Conservation (phyloP, 108 stramenopile genomes). For the Discostella stelligeroides region DNA sequence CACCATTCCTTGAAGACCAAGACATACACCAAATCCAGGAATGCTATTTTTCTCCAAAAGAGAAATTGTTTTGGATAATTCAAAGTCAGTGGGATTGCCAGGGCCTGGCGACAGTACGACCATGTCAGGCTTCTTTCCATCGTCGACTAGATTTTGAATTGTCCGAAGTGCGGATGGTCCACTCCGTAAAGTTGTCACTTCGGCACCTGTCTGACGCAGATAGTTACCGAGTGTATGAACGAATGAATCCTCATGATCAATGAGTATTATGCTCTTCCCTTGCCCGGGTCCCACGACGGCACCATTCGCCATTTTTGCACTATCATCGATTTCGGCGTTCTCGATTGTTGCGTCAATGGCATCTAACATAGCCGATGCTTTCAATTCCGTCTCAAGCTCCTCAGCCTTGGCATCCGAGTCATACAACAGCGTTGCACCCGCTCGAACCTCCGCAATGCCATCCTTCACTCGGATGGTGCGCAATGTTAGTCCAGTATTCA, state of each 20-base stretch:
- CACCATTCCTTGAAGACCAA: conserved; percentile 98
- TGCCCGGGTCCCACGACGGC: conserved; percentile 58
- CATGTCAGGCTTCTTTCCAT: conserved; percentile 88
- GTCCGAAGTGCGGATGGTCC: conserved; percentile 80
- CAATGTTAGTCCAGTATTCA: conserved; percentile 97
- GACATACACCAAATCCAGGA: conserved; percentile 96
- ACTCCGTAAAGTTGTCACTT: conserved; percentile 88
- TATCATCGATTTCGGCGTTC: conserved; percentile 22
- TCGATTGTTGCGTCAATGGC: conserved; percentile 64
- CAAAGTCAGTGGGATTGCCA: conserved; percentile 95
- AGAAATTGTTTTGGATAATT: conserved; percentile 81
- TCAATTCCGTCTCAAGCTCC: conserved; percentile 97
- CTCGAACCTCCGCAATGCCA: conserved; percentile 93
- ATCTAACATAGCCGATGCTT: conserved; percentile 97
- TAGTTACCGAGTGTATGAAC: conserved; percentile 99
- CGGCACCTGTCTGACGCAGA: conserved; percentile 96
- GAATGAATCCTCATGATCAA: conserved; percentile 98
- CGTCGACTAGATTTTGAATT: conserved; percentile 71
- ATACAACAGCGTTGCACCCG: conserved; percentile 95
- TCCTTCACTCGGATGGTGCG: conserved; percentile 93
- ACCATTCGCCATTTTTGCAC: conserved; percentile 5
- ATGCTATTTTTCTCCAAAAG: conserved; percentile 79
- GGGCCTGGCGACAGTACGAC: conserved; percentile 97
- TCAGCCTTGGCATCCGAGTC: conserved; percentile 93
- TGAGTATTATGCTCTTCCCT: conserved; percentile 88